A percentile compares a stretch with the other conserved stretches of the same genome.
These are phyloP conservation scores for Allomyces macrogynus DNA, from an alignment of 192 early-diverging fungal genomes.

Conservation along the genomic window DNA sequence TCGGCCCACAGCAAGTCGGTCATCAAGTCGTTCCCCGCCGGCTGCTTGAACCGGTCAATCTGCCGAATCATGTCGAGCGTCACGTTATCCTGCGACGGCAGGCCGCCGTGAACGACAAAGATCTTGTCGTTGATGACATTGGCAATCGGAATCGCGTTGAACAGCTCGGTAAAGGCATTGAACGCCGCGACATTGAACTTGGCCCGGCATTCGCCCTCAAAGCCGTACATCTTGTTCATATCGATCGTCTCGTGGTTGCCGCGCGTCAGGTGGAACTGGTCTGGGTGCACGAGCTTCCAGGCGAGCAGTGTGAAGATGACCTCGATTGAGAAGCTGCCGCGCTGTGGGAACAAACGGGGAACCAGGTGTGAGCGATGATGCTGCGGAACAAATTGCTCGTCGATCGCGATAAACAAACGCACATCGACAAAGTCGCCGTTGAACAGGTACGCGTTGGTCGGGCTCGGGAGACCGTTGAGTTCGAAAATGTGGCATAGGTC, in stretches of 20 bases:
- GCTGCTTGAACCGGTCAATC: conserved; percentile 67
- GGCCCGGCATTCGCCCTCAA: conserved; percentile 90
- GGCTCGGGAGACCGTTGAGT: conserved; percentile 71
- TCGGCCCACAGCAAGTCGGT: conserved; percentile 96
- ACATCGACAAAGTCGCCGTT: conserved; percentile 92
- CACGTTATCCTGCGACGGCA: conserved; percentile 81
- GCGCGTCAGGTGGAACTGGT: conserved; percentile 62
- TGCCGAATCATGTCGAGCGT: conserved; percentile 76
- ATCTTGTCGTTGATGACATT: conserved; percentile 83
- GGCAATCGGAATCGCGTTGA: conserved; percentile 79
- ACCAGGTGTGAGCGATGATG: too few relatives aligned
- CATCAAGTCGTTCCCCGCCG: conserved; percentile 56
- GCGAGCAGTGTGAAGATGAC: conserved; percentile 78
- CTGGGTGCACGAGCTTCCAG: conserved; percentile 76
- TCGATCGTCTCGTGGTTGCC: conserved; percentile 97
- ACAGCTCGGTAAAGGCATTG: conserved; percentile 79
- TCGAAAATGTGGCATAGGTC: conserved; percentile 92
- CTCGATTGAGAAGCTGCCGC: conserved; percentile 90
- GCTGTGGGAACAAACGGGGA: too few relatives aligned
- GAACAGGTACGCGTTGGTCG: conserved; percentile 69
- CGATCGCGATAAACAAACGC: background rate
- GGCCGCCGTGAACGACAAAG: conserved; percentile 88
- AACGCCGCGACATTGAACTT: conserved; percentile 88
- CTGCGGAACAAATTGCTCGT: too few relatives aligned
- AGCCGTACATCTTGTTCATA: conserved; percentile 99